Base-by-base conservation (phyloP, 805 yeast species). In the Ogataea neopini region DNA sequence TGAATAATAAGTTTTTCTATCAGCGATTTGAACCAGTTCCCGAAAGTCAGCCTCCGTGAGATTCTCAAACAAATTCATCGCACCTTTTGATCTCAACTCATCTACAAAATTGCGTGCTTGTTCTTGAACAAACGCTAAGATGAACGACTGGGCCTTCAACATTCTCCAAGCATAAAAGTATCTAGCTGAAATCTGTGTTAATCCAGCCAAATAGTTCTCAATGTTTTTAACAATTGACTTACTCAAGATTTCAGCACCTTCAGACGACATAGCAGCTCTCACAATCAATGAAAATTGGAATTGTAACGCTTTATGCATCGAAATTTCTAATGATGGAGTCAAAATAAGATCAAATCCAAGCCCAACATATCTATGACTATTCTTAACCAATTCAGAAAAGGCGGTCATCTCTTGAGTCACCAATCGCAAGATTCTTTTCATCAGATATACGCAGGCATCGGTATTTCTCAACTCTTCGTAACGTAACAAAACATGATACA, bases 141-240 rank as follows among this genome's bases (percentile, higher is more conserved):
- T 56, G 38, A 68, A 73, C 5, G 62, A 62, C 43, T 77, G 79
- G 0, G 86, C 83, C 56, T 82, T 83, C 30, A 79, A 72, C 60
- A 84, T 74, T 64, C 86, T 76, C 81, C 84, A 81, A 2, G 89
- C 86, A 59, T 82, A 83, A 48, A 80, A 81, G 59, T 83, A 84
- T 52, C 80, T 73, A 20, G 68, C 71, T 17, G 87, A 79, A 29
- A 85, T 64, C 33, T 71, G 70, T 15, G 67, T 72, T 63, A 48
- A 72, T 54, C 66, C 75, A 40, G 49, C 60, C 50, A 56, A 66
- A 53, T 77, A 79, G 14, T 62, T 58, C 29, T 69, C 71, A 72
- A 73, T 70, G 46, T 74, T 75, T 5, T 61, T 61, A 40, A 69
- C 58, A 14, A 75, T 10, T 1, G 51, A 17, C 8, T 37, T 20